Percentiles rank a stretch among this genome's conserved stretches.
phyloP scores from a whole-genome alignment of 495 filamentous ascomycete genomes.

The Wilcoxina mikolae region DNA sequence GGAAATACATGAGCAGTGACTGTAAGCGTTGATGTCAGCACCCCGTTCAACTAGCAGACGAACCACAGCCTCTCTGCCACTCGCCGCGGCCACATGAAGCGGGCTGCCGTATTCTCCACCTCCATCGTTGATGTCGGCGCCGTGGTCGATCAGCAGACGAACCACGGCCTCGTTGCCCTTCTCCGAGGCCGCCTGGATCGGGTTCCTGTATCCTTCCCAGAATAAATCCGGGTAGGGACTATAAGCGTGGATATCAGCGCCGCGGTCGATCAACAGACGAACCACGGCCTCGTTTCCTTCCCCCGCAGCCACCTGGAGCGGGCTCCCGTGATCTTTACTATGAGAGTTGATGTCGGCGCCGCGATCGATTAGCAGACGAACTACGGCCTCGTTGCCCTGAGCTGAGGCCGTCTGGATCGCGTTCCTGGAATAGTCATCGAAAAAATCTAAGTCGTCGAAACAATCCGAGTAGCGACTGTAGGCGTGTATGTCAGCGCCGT shows the following conservation, averaged over 20 bases:
- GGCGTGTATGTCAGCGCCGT: no score
- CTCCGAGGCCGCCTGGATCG: slow-evolving; percentile 4
- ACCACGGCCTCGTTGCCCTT: not conserved
- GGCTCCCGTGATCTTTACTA: not conserved
- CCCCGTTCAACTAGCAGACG: not conserved
- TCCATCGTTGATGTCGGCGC: not conserved
- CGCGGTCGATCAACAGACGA: not conserved
- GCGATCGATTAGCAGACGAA: no score
- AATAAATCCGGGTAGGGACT: no score
- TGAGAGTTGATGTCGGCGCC: slow-evolving; percentile 2
- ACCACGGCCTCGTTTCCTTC: not conserved
- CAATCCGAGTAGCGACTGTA: no score
- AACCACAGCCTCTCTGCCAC: not conserved
- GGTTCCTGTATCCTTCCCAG: not conserved
- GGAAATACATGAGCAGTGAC: no score
- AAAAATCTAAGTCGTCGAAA: slow-evolving; percentile 5
- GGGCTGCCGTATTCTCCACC: not conserved
- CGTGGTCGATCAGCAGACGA: not conserved
- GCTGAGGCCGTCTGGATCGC: slow-evolving; percentile 4
- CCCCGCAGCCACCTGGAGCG: not conserved
- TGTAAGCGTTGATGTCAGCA: slow-evolving; percentile 4
- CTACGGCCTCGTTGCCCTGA: not conserved
- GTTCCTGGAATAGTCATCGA: not conserved
- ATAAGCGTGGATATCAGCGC: slow-evolving; percentile 1
- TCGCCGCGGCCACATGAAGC: not conserved